These are phyloP conservation scores for Penicillium lividum DNA, from an alignment of 495 filamentous ascomycete species.

Conservation along the genomic window DNA sequence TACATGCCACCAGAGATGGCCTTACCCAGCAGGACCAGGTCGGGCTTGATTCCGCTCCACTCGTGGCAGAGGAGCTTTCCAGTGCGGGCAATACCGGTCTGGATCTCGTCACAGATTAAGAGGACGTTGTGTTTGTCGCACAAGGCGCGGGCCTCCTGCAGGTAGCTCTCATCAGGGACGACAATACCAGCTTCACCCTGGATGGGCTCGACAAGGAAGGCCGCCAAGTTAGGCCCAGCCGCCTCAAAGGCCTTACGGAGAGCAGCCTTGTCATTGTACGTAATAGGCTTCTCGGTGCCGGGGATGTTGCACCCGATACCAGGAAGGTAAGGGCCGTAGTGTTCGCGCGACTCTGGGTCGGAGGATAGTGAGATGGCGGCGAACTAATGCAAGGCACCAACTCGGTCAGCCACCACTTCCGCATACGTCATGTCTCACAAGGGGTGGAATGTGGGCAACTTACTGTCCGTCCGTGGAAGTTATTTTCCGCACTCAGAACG, in stretches of 20 bases:
- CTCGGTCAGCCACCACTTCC: conserved; percentile 13
- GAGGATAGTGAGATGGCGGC: conserved; percentile 91
- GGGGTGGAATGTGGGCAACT: conserved; percentile 28
- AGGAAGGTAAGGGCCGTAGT: conserved; percentile 95
- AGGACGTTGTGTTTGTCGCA: conserved; percentile 95
- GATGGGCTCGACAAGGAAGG: conserved; percentile 91
- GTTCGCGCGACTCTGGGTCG: conserved; percentile 92
- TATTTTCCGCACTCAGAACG: conserved; percentile 82
- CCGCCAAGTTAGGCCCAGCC: conserved; percentile 83
- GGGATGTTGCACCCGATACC: conserved; percentile 79
- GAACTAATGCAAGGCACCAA: conserved; percentile 60
- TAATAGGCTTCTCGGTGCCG: conserved; percentile 72
- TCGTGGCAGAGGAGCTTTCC: conserved; percentile 91
- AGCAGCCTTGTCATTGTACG: conserved; percentile 82
- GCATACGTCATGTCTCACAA: conserved; percentile 8
- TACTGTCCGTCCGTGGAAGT: conserved; percentile 96
- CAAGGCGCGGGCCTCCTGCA: conserved; percentile 74
- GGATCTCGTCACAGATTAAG: conserved; percentile 97
- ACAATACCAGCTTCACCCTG: conserved; percentile 98
- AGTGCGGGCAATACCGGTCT: conserved; percentile 94
- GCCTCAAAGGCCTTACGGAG: conserved; percentile 75
- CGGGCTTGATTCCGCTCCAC: conserved; percentile 93
- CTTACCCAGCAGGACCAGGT: conserved; percentile 93
- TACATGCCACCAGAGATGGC: conserved; percentile 99
- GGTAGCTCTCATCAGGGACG: conserved; percentile 88